Conservation (phyloP, 176 grass and related monocot genomes). For the Avena atlantica region DNA sequence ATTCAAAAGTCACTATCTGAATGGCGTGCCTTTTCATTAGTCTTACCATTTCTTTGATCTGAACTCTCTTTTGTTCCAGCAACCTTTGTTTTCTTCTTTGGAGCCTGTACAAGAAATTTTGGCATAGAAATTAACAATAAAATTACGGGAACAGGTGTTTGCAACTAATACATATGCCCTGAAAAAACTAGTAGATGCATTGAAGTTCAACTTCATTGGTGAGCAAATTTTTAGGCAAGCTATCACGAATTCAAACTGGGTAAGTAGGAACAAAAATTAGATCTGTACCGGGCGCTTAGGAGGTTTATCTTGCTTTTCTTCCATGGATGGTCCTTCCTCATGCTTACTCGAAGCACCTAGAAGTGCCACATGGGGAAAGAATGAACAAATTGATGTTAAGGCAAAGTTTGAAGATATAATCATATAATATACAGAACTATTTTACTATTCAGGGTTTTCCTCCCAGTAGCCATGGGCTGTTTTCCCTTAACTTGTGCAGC, state of each 20-base stretch:
- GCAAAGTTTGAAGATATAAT: slow-evolving; percentile 34
- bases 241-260: not conserved
- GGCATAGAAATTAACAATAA: slow-evolving; percentile 1
- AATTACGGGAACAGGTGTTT: not conserved
- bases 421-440: not conserved
- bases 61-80: slow-evolving; percentile 24
- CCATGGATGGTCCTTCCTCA: slow-evolving; percentile 48
- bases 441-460: slow-evolving; percentile 23
- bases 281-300: slow-evolving; percentile 49
- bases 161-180: slow-evolving; percentile 3
- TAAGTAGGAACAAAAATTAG: slow-evolving; percentile 15
- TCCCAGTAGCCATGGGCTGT: slow-evolving; percentile 33
- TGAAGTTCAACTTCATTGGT: slow-evolving; percentile 20
- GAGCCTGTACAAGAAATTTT: slow-evolving; percentile 35
- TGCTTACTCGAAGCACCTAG: slow-evolving; percentile 53
- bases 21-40: not conserved
- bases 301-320: slow-evolving; percentile 45
- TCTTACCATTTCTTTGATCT: slow-evolving; percentile 41
- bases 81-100: slow-evolving; percentile 51
- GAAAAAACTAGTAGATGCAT: not conserved
- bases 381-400: slow-evolving; percentile 1
- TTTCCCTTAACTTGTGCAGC: slow-evolving; percentile 37
- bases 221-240: slow-evolving; percentile 3
- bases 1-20: slow-evolving; percentile 18
- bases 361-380: slow-evolving; percentile 11